Evolutionary conservation across 163 green algal genomes (phyloP).

Genomic region (Volvox carteri): DNA sequence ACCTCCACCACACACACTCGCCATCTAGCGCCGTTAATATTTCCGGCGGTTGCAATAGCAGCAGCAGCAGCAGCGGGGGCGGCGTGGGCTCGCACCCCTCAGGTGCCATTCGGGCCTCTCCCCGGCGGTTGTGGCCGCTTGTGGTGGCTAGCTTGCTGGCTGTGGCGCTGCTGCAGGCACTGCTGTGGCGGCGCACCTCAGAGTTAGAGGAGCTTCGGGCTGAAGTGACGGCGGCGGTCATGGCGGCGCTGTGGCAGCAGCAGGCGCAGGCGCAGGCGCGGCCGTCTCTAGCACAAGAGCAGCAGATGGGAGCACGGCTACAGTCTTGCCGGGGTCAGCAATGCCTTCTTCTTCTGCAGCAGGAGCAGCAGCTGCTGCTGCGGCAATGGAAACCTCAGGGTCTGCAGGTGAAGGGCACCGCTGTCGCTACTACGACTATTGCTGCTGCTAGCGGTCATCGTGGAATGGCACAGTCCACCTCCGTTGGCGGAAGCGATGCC

Average conservation of each 20-base stretch:
- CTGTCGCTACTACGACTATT: background rate
- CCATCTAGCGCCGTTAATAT: background rate
- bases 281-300: background rate
- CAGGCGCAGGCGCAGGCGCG: background rate
- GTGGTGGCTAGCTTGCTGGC: conserved; percentile 7
- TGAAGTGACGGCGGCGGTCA: background rate
- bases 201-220: conserved; percentile 19
- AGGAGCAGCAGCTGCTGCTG: background rate
- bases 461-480: background rate
- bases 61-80: background rate
- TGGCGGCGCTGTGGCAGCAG: background rate
- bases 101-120: background rate
- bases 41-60: background rate
- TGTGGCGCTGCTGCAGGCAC: conserved; percentile 12
- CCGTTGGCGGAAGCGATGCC: background rate
- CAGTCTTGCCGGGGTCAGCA: background rate
- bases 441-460: background rate
- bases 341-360: background rate
- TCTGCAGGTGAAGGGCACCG: background rate
- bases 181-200: conserved; percentile 1
- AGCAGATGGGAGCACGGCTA: background rate
- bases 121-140: conserved; percentile 12
- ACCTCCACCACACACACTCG: no score
- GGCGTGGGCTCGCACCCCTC: background rate
- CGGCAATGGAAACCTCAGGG: background rate